A percentile compares a stretch with the other conserved stretches of the same genome.
Evolutionary conservation across 768 basidiomycete species (phyloP).

Genomic region (Gloeopeniophorella convolvens): DNA sequence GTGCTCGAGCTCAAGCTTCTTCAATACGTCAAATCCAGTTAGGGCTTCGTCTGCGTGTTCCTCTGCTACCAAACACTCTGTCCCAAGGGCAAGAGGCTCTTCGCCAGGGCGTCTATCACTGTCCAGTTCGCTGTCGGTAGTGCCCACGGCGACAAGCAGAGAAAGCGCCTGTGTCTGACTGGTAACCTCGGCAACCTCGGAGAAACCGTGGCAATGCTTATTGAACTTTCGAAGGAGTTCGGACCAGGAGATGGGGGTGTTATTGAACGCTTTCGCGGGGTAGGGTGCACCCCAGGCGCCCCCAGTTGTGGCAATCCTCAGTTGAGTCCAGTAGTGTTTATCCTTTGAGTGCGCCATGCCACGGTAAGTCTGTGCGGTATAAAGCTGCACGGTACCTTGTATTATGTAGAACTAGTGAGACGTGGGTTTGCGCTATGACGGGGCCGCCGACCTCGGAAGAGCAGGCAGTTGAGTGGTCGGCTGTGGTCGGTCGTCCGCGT

Average conservation of each 20-base stretch:
- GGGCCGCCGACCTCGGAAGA: no score
- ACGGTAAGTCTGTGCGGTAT: no score
- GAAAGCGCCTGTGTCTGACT: slow-evolving; percentile 60
- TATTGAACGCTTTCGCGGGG: slow-evolving; percentile 58
- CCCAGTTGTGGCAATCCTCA: slow-evolving; percentile 61
- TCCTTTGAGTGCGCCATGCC: slow-evolving; percentile 51
- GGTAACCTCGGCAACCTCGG: slow-evolving; percentile 58
- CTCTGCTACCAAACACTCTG: slow-evolving; percentile 8
- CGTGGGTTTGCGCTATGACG: no score
- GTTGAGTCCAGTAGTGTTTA: slow-evolving; percentile 71
- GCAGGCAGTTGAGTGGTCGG: no score
- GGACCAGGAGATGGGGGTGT: slow-evolving; percentile 55
- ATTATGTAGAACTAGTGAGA: no score
- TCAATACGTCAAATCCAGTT: slow-evolving; percentile 10
- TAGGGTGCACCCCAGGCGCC: slow-evolving; percentile 61
- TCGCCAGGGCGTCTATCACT: slow-evolving; percentile 51
- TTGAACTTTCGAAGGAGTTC: slow-evolving; percentile 82
- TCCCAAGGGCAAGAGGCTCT: slow-evolving; percentile 3
- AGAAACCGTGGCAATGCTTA: slow-evolving; percentile 66
- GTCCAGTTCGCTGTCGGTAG: slow-evolving; percentile 41
- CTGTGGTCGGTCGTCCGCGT: no score
- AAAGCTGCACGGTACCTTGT: no score
- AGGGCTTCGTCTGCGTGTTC: slow-evolving; percentile 14
- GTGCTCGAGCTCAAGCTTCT: slow-evolving; percentile 12
- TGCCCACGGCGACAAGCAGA: slow-evolving; percentile 36